Percentiles rank a stretch among this genome's conserved stretches.
Conservation (phyloP, 139 green algal species). For the Pleodorina starrii region DNA sequence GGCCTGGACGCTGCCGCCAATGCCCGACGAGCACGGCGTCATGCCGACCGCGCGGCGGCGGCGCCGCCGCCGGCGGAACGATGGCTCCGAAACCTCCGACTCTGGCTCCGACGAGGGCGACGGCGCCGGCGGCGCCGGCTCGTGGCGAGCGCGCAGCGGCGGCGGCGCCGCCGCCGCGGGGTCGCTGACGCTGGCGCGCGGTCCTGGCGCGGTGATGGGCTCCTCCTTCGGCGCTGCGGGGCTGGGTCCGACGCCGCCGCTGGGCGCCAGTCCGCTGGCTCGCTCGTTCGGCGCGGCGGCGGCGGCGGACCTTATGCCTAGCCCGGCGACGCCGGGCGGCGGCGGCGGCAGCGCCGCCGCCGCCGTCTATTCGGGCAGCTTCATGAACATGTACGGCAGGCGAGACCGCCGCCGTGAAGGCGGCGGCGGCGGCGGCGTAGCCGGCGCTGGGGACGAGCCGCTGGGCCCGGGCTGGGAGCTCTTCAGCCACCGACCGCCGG, state of each 20-base stretch:
- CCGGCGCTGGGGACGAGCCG: background rate
- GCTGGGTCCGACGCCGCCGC: background rate
- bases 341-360: background rate
- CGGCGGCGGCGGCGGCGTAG: background rate
- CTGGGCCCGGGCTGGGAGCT: constrained; percentile 3
- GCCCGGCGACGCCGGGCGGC: background rate
- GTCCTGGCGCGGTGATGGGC: background rate
- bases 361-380: background rate
- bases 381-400: background rate
- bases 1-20: constrained; percentile 69
- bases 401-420: background rate
- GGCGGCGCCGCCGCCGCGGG: background rate
- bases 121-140: background rate
- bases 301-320: background rate
- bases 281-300: background rate
- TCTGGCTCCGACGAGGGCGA: constrained; percentile 25
- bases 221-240: background rate
- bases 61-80: background rate
- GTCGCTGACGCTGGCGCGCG: background rate
- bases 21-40: constrained; percentile 51
- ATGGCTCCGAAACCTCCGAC: background rate
- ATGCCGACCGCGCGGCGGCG: constrained; percentile 11
- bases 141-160: background rate
- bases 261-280: background rate
- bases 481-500: background rate